These are phyloP conservation scores for Amanita muscaria DNA, from an alignment of 768 basidiomycete genomes.

Conservation along the genomic window DNA sequence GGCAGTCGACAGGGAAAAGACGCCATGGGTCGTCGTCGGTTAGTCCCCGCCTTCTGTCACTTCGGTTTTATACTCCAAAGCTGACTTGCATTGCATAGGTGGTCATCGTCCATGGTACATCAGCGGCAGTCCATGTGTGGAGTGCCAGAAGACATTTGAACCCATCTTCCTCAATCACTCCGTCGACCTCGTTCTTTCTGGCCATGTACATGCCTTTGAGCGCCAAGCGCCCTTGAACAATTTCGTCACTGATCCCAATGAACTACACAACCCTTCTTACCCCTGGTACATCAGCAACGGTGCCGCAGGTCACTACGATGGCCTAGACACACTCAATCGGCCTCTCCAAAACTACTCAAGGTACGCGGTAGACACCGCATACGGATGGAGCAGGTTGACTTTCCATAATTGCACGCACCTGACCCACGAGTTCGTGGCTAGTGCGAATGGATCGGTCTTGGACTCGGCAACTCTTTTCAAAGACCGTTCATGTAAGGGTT, in stretches of 20 bases:
- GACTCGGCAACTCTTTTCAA: constrained; percentile 15
- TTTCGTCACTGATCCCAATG: constrained; percentile 11
- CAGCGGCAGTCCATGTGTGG: constrained; percentile 7
- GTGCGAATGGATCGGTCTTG: constrained; percentile 11
- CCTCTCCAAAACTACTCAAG: constrained; percentile 7
- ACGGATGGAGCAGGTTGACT: constrained; percentile 16
- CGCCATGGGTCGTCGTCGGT: constrained; percentile 14
- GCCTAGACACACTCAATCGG: constrained; percentile 9
- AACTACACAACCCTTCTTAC: constrained; percentile 12
- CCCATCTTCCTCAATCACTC: constrained; percentile 8
- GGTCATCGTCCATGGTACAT: constrained; percentile 13
- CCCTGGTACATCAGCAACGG: constrained; percentile 17
- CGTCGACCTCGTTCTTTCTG: constrained; percentile 14
- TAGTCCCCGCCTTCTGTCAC: not conserved
- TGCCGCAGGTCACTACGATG: constrained; percentile 17
- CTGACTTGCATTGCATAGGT: constrained; percentile 6
- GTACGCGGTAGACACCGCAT: constrained; percentile 9
- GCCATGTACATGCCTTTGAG: constrained; percentile 13
- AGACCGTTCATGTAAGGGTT: constrained; percentile 6
- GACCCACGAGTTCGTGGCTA: constrained; percentile 16
- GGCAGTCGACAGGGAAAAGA: constrained; percentile 14
- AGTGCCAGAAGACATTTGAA: constrained; percentile 12
- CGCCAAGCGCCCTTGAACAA: not conserved
- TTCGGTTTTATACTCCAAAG: not conserved
- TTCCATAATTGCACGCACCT: constrained; percentile 17